Conservation (phyloP, 169 alveolate genomes). For the Plasmodium ovale region DNA sequence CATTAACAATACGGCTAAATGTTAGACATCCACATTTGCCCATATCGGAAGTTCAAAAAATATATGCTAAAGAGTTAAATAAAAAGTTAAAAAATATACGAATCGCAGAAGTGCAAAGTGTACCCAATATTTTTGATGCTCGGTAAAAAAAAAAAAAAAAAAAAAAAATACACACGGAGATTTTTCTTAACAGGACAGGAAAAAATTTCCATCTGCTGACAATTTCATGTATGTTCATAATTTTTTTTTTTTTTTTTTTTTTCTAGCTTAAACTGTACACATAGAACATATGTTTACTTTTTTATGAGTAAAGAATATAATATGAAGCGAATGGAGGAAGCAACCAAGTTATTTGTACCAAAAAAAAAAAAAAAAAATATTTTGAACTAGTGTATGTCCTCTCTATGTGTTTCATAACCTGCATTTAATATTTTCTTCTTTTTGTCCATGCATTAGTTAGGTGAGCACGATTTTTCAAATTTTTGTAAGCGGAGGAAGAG, state of each 20-base stretch:
- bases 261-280: conserved; percentile 44
- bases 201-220: neutral
- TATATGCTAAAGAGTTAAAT: conserved; percentile 49
- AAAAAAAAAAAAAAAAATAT: neutral
- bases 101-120: conserved; percentile 43
- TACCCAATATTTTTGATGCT: conserved; percentile 70
- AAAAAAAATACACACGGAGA: too few species aligned
- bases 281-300: conserved; percentile 66
- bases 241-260: neutral
- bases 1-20: conserved; percentile 43
- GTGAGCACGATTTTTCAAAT: conserved; percentile 70
- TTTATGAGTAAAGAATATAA: conserved; percentile 64
- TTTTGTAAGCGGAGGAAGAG: conserved; percentile 52
- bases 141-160: conserved; percentile 13
- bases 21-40: conserved; percentile 34
- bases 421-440: too few species aligned
- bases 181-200: neutral
- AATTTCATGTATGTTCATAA: neutral
- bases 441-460: too few species aligned
- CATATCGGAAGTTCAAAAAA: conserved; percentile 13
- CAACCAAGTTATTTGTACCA: conserved; percentile 32
- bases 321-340: conserved; percentile 37
- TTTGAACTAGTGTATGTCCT: too few species aligned
- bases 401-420: too few species aligned
- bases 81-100: conserved; percentile 53